Evolutionary conservation across 768 basidiomycete species (phyloP).

Genomic region (Tulasnella sp.): DNA sequence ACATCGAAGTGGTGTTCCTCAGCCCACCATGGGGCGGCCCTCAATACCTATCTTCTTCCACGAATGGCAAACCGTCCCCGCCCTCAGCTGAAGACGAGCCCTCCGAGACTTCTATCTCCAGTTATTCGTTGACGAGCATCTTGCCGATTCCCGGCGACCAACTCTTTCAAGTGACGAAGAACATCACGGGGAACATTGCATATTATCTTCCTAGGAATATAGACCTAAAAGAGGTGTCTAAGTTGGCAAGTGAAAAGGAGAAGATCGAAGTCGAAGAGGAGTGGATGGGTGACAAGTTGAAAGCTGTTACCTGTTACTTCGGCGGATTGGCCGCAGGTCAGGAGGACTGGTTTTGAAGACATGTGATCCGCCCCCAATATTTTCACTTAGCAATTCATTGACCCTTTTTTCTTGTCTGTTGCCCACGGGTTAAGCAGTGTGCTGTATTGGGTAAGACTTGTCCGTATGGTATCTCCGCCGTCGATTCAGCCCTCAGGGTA

Average conservation of each 20-base stretch:
- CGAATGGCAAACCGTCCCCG: slow-evolving; percentile 19
- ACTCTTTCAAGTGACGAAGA: slow-evolving; percentile 66
- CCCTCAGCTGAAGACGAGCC: slow-evolving; percentile 23
- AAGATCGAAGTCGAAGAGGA: slow-evolving; percentile 89
- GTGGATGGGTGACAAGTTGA: slow-evolving; percentile 92
- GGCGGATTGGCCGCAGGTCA: slow-evolving; percentile 76
- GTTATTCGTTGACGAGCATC: slow-evolving; percentile 55
- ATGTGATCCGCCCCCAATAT: not conserved
- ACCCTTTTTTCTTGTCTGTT: not conserved
- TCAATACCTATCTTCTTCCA: slow-evolving; percentile 51
- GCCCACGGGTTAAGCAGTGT: not conserved
- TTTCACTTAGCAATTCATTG: too few species aligned
- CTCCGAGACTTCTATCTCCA: slow-evolving; percentile 54
- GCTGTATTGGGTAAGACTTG: not conserved
- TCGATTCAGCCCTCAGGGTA: not conserved
- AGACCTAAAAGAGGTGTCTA: slow-evolving; percentile 65
- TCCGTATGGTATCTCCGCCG: not conserved
- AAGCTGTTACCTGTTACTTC: slow-evolving; percentile 91
- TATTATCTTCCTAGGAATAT: slow-evolving; percentile 87
- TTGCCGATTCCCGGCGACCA: slow-evolving; percentile 78
- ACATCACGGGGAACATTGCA: slow-evolving; percentile 74
- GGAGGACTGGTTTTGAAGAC: slow-evolving; percentile 47
- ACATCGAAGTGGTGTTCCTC: slow-evolving; percentile 84
- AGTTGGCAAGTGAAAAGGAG: slow-evolving; percentile 49
- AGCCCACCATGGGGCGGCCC: slow-evolving; percentile 97